Percentiles rank a stretch among this genome's conserved stretches.
These are phyloP conservation scores for Lotmaria passim DNA, from an alignment of 208 protist species.

Conservation along the genomic window DNA sequence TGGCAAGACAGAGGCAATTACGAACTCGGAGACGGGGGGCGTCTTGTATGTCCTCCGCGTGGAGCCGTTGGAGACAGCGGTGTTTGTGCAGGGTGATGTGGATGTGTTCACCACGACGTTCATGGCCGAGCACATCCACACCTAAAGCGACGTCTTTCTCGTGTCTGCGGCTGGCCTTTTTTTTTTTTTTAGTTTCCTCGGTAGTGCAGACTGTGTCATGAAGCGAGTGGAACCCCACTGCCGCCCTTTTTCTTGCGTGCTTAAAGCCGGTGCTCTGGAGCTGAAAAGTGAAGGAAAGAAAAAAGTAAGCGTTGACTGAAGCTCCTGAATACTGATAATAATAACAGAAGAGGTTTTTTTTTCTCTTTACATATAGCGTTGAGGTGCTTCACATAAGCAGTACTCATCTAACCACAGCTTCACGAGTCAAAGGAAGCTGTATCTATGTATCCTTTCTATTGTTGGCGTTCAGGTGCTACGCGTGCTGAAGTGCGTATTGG, in stretches of 20 bases:
- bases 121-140: slow-evolving; percentile 36
- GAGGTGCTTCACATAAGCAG: too few relatives aligned
- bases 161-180: neutral
- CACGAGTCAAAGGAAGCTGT: neutral
- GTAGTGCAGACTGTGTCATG: too few relatives aligned
- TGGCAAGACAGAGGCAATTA: slow-evolving; percentile 36
- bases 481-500: neutral
- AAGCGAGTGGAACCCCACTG: neutral
- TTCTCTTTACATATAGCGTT: slow-evolving; percentile 1
- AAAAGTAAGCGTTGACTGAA: too few relatives aligned
- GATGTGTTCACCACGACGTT: slow-evolving; percentile 75
- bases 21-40: slow-evolving; percentile 50
- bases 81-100: slow-evolving; percentile 70
- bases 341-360: too few relatives aligned
- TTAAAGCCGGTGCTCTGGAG: too few relatives aligned
- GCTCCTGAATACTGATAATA: too few relatives aligned
- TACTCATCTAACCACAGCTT: too few relatives aligned
- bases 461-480: neutral
- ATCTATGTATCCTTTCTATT: neutral
- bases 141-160: slow-evolving; percentile 1
- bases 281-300: too few relatives aligned
- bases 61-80: slow-evolving; percentile 53
- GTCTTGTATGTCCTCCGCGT: slow-evolving; percentile 55
- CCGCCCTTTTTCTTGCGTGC: neutral
- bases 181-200: neutral